Conservation (phyloP, 75 land plant species). For the Picea glauca region DNA sequence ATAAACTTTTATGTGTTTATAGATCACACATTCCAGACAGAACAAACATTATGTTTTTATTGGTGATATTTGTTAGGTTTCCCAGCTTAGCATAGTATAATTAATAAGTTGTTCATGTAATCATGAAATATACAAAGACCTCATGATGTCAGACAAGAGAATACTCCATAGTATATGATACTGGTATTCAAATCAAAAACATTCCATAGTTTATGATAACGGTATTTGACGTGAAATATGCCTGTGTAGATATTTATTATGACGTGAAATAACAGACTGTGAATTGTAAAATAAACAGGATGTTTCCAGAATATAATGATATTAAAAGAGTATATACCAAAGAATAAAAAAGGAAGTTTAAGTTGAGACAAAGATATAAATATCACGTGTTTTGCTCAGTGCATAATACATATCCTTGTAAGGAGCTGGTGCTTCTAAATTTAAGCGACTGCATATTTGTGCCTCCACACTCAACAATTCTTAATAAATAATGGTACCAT, state of each 20-base stretch:
- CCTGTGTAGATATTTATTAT: too few relatives aligned
- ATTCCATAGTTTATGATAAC: too few relatives aligned
- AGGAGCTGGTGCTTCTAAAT: background rate
- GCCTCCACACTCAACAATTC: too few relatives aligned
- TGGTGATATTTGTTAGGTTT: background rate
- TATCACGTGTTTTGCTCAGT: background rate
- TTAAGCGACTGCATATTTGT: too few relatives aligned
- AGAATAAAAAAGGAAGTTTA: background rate
- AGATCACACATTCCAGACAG: background rate
- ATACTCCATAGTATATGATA: too few relatives aligned
- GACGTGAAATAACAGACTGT: too few relatives aligned
- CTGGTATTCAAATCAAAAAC: too few relatives aligned
- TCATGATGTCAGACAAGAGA: background rate
- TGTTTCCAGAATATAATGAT: too few relatives aligned
- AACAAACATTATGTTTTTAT: background rate
- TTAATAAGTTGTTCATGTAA: background rate
- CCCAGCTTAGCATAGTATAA: background rate
- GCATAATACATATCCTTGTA: background rate
- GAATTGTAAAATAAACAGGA: too few relatives aligned
- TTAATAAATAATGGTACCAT: too few relatives aligned
- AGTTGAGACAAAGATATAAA: background rate
- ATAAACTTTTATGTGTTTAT: conserved; percentile 2
- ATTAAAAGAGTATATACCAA: too few relatives aligned
- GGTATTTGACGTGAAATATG: too few relatives aligned
- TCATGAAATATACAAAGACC: background rate